A percentile compares a stretch with the other conserved stretches of the same genome.
These are phyloP conservation scores for Infundibulicybe gibba DNA, from an alignment of 768 basidiomycete species.

Conservation along the genomic window DNA sequence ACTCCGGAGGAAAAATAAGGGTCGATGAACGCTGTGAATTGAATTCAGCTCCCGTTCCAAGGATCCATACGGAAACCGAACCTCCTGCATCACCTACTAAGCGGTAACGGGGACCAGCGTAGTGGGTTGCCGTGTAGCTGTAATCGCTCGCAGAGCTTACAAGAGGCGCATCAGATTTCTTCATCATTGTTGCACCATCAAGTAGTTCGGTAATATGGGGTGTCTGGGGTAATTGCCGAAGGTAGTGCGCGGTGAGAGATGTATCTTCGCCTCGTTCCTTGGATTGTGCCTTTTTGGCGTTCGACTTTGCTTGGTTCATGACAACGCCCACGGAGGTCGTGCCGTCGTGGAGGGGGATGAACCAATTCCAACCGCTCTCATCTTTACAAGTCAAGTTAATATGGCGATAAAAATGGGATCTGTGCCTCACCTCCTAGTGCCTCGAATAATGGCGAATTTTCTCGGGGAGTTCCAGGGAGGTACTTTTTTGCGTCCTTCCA, in stretches of 20 bases:
- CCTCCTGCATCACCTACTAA: conserved; percentile 30
- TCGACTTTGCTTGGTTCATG: conserved; percentile 33
- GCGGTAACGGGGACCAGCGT: conserved; percentile 28
- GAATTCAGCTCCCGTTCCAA: too few species aligned
- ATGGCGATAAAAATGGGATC: background rate
- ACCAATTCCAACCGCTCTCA: conserved; percentile 57
- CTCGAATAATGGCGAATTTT: conserved; percentile 34
- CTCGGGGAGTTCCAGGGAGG: conserved; percentile 21
- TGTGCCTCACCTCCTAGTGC: conserved; percentile 20
- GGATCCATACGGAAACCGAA: conserved; percentile 12
- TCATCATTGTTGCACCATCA: conserved; percentile 17
- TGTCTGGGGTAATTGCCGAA: conserved; percentile 20
- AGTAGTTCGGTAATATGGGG: conserved; percentile 20
- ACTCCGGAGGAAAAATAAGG: conserved; percentile 27
- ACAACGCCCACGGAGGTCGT: conserved; percentile 52
- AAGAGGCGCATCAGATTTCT: conserved; percentile 10
- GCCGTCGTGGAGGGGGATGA: conserved; percentile 47
- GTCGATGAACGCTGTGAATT: conserved; percentile 21
- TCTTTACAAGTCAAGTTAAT: conserved; percentile 22
- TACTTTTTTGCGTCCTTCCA: conserved; percentile 26
- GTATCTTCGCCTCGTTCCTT: conserved; percentile 2
- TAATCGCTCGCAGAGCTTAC: conserved; percentile 29
- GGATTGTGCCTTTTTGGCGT: conserved; percentile 19
- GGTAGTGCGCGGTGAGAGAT: conserved; percentile 21
- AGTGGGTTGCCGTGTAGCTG: conserved; percentile 26